Base-by-base conservation (phyloP, 305 asterid genomes). In the Fraxinus xanthoxyloides region DNA sequence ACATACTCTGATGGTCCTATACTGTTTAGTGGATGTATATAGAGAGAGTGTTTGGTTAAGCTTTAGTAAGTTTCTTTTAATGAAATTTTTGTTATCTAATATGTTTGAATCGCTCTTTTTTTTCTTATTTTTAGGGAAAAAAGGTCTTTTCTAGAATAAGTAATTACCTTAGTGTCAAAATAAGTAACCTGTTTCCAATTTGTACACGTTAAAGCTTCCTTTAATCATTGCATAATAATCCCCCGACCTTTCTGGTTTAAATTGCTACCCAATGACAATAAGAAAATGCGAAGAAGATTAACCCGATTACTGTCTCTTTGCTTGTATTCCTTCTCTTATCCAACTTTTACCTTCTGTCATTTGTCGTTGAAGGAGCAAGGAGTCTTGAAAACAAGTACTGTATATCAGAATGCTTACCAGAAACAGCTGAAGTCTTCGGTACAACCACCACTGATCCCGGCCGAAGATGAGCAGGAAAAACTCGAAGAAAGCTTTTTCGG, bases 401-500 rank as follows among this genome's bases (percentile, higher is more conserved):
- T 79, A 48, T 74, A 89, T 51, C 86, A 40, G 17, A 85, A 79
- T 78, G 61, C 82, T 7, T 88, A 88, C 84, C 89, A 88, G 86
- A 93, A 89, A 85, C 92, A 96, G 78, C 26, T 87, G 84, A 92
- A 90, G 82, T 85, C 92, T 59, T 67, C 92, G 0, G 75, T 83
- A 77, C 87, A 93, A 83, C 92, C 92, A 5, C 97, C 97, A 9
- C 86, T 94, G 30, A 92, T 94, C 79, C 97, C 97, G 28, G 84
- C 80, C 0, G 97, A 91, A 77, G 92, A 87, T 21, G 97, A 92
- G 36, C 95, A 85, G 72, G 98, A 94, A 85, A 96, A 92, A 75
- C 98, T 86, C 86, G 98, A 94, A 67, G 97, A 92, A 78, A 85
- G 91, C 82, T 89, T 97, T 82, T 67, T 92, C 2, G 97, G 93